Base-by-base conservation (phyloP, 805 yeast genomes). In the Metschnikowia chrysomelidarum region DNA sequence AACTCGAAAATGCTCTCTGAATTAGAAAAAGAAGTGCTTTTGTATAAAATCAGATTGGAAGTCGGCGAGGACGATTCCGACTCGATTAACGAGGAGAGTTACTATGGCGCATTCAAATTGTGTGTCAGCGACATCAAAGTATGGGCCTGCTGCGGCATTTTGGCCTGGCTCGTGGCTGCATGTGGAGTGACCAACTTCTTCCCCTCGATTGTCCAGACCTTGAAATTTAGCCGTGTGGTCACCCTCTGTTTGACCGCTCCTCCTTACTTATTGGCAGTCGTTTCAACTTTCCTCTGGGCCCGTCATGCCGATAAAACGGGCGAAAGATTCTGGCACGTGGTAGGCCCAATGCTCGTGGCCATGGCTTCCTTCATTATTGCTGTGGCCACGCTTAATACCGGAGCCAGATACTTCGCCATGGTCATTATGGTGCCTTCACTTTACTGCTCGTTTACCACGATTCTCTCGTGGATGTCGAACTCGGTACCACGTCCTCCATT, bases 171-270 rank as follows among this genome's bases (percentile, higher is more conserved):
- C 19, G 81, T 73, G 32, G 78, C 77, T 17, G 79, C 81, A 24
- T 72, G 77, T 44, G 80, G 81, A 53, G 79, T 76, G 30, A 73
- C 80, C 13, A 71, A 76, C 50, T 76, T 75, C 52, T 78, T 76
- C 63, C 83, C 83, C 18, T 67, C 81, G 1, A 76, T 79, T 18
- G 82, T 79, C 12, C 51, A 64, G 38, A 75, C 82, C 10, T 62
- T 79, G 42, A 69, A 75, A 27, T 79, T 74, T 46, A 54, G 57
- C 49, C 60, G 67, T 30, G 63, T 75, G 24, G 62, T 71, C 29
- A 75, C 82, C 3, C 64, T 76, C 31, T 71, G 75, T 43, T 61
- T 78, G 37, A 75, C 82, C 7, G 80, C 75, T 15, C 82, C 82
- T 16, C 81, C 81, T 8, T 78, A 75, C 51, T 51, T 71, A 29